Percentiles rank a stretch among this genome's conserved stretches.
phyloP scores from a whole-genome alignment of 2,329 filamentous ascomycete species.

The Fusarium nodosum region DNA sequence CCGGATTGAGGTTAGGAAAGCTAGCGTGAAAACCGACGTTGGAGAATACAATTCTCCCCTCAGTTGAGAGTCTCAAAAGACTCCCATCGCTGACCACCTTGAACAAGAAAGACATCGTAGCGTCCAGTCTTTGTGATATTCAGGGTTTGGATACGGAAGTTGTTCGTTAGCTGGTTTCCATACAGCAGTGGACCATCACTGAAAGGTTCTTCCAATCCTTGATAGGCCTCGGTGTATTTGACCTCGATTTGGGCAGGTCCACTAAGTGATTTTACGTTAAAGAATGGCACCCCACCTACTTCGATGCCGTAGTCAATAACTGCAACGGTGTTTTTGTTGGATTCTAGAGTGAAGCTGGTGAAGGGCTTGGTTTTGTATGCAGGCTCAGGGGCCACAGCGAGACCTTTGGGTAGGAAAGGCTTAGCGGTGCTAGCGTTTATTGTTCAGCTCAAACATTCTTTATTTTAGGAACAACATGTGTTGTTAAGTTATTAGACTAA shows the following conservation, averaged over 20 bases:
- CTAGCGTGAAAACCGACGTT: slow-evolving; percentile 4
- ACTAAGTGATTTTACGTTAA: slow-evolving; percentile 1
- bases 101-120: slow-evolving; percentile 9
- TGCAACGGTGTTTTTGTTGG: not conserved
- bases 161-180: slow-evolving; percentile 8
- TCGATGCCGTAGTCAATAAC: slow-evolving; percentile 14
- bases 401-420: slow-evolving; percentile 1
- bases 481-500: not conserved
- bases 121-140: slow-evolving; percentile 14
- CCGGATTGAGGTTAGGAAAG: not conserved
- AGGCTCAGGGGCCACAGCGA: rapidly evolving
- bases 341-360: slow-evolving; percentile 8
- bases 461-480: no score
- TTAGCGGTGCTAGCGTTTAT: not conserved
- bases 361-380: not conserved
- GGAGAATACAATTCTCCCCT: not conserved
- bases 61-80: slow-evolving; percentile 8
- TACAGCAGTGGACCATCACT: slow-evolving; percentile 14
- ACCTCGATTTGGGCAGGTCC: slow-evolving; percentile 9
- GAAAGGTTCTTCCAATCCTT: slow-evolving; percentile 3
- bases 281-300: slow-evolving; percentile 9
- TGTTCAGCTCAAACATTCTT: not conserved
- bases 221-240: slow-evolving; percentile 4
- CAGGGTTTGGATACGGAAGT: slow-evolving; percentile 19
- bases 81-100: slow-evolving; percentile 18